phyloP scores from a whole-genome alignment of 2,329 filamentous ascomycete species.

The Alternaria incomplexa region DNA sequence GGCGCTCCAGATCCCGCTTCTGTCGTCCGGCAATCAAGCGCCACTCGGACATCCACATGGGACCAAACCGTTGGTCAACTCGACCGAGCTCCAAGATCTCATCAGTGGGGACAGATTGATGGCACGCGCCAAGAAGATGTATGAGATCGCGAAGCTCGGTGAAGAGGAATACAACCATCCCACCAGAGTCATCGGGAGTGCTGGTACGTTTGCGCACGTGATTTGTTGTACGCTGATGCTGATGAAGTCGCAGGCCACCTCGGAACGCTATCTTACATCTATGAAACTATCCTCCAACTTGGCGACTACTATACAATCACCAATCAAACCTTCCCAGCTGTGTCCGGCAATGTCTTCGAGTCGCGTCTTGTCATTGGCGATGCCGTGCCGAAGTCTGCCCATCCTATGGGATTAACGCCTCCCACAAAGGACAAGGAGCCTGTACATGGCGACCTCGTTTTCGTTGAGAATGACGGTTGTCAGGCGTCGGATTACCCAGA shows the following conservation, averaged over 20 bases:
- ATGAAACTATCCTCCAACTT: conserved; percentile 45
- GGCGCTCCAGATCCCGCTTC: conserved; percentile 39
- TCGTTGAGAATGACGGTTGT: conserved; percentile 44
- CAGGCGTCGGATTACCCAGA: conserved; percentile 64
- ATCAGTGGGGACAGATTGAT: conserved; percentile 45
- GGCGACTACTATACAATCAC: conserved; percentile 50
- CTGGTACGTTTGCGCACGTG: conserved; percentile 35
- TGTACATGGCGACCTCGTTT: conserved; percentile 42
- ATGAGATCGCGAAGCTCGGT: conserved; percentile 51
- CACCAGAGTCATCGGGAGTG: conserved; percentile 48
- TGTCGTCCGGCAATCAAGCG: conserved; percentile 32
- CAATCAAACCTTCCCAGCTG: conserved; percentile 46
- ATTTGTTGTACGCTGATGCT: conserved; percentile 5
- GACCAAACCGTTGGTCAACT: conserved; percentile 42
- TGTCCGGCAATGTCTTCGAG: conserved; percentile 45
- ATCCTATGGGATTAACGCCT: conserved; percentile 45
- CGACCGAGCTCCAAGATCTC: conserved; percentile 43
- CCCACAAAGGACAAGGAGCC: conserved; percentile 47
- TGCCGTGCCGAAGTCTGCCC: conserved; percentile 41
- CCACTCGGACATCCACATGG: conserved; percentile 29
- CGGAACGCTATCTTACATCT: conserved; percentile 48
- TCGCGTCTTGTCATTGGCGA: conserved; percentile 45
- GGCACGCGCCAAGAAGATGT: conserved; percentile 44
- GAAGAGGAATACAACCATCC: conserved; percentile 52
- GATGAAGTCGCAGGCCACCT: conserved; percentile 34